These are phyloP conservation scores for Coelastrella sp. DNA, from an alignment of 139 green algal genomes.

Conservation along the genomic window DNA sequence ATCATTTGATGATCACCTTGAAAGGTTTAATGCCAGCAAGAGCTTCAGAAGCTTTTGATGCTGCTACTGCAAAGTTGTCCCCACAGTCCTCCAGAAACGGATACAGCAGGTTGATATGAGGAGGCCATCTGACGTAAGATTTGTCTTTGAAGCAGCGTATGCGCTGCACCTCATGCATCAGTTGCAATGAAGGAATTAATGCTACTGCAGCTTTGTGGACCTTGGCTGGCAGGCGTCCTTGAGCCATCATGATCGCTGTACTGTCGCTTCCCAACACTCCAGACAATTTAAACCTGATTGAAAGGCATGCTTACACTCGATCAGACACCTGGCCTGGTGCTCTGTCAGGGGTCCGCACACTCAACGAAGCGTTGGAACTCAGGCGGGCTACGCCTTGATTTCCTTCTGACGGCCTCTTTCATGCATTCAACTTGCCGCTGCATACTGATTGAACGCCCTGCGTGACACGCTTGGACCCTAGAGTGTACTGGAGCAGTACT, in stretches of 20 bases:
- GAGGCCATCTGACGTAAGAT: conserved; percentile 72
- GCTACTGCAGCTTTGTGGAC: conserved; percentile 68
- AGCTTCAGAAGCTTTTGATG: conserved; percentile 8
- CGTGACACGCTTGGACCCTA: too few relatives aligned
- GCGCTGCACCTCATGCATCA: conserved; percentile 66
- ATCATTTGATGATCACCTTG: background rate
- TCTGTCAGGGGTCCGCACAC: too few relatives aligned
- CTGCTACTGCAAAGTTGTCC: conserved; percentile 54
- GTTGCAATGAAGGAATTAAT: conserved; percentile 60
- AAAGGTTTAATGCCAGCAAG: conserved; percentile 26
- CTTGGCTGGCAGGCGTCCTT: conserved; percentile 46
- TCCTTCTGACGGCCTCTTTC: too few relatives aligned
- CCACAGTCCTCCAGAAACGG: conserved; percentile 71
- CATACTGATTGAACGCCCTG: too few relatives aligned
- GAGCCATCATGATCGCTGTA: background rate
- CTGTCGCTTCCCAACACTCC: too few relatives aligned
- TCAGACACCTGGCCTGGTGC: too few relatives aligned
- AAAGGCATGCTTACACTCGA: too few relatives aligned
- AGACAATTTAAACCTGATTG: too few relatives aligned
- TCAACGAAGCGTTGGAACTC: too few relatives aligned
- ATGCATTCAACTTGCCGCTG: too few relatives aligned
- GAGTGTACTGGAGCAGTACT: too few relatives aligned
- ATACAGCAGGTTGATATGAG: conserved; percentile 88
- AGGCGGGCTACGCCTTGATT: too few relatives aligned
- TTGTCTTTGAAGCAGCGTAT: conserved; percentile 76